A percentile compares a stretch with the other conserved stretches of the same genome.
phyloP scores from a whole-genome alignment of 768 basidiomycete genomes.

The Boletus rufocinnamomeus region DNA sequence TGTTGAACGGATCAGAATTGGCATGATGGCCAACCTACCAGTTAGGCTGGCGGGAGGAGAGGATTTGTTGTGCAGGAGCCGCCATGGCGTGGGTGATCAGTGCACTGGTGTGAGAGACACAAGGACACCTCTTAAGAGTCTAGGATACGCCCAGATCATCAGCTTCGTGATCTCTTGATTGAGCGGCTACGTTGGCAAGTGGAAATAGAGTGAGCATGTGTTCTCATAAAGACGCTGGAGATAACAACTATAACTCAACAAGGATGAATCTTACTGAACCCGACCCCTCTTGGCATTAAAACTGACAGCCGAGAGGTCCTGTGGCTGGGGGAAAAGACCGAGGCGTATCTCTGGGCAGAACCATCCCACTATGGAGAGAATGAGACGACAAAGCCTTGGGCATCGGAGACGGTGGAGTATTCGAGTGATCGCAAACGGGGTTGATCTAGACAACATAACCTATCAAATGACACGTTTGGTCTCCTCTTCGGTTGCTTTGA shows the following conservation, averaged over 20 bases:
- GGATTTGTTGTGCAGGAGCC: not conserved
- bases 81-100: not conserved
- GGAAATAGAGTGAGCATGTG: conserved; percentile 12
- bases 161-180: conserved; percentile 15
- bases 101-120: not conserved
- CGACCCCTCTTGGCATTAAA: not conserved
- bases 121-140: conserved; percentile 18
- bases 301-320: no score
- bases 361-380: not conserved
- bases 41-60: no score
- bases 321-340: not conserved
- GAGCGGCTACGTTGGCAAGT: conserved; percentile 5
- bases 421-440: not conserved
- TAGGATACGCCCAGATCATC: conserved; percentile 6
- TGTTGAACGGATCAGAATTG: not conserved
- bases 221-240: conserved; percentile 9
- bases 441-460: not conserved
- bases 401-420: not conserved
- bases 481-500: not conserved
- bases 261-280: not conserved
- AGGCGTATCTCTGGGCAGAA: not conserved
- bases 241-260: conserved; percentile 10
- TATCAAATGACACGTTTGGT: no score
- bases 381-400: not conserved
- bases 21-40: conserved; percentile 1